Evolutionary conservation across 2,329 filamentous ascomycete species (phyloP).

Genomic region (Aspergillus caelatus): DNA sequence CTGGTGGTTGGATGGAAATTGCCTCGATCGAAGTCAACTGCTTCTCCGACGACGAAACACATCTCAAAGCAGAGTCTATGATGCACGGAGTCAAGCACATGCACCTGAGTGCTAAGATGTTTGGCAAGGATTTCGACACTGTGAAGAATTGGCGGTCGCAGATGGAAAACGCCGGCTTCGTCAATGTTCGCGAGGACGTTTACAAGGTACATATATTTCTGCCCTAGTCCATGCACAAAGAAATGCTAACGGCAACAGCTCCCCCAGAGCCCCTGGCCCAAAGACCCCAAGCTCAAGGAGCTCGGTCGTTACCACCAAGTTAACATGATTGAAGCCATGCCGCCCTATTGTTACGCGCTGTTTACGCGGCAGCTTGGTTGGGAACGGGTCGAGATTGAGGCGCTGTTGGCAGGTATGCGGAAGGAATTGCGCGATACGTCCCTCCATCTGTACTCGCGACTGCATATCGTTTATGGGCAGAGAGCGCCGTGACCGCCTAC

Average conservation of each 20-base stretch:
- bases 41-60: slow-evolving; percentile 62
- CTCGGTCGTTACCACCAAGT: slow-evolving; percentile 47
- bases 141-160: slow-evolving; percentile 42
- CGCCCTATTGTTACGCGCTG: slow-evolving; percentile 38
- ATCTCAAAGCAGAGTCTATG: slow-evolving; percentile 28
- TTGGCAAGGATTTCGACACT: slow-evolving; percentile 37
- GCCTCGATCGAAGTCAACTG: slow-evolving; percentile 87
- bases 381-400: slow-evolving; percentile 40
- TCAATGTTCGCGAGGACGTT: slow-evolving; percentile 53
- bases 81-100: slow-evolving; percentile 33
- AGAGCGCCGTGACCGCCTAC: slow-evolving; percentile 7
- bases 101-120: slow-evolving; percentile 30
- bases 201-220: slow-evolving; percentile 40
- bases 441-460: slow-evolving; percentile 41
- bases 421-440: slow-evolving; percentile 40
- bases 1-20: slow-evolving; percentile 34
- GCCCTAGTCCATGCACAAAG: too few species aligned
- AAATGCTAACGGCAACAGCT: slow-evolving; percentile 33
- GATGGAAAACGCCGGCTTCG: slow-evolving; percentile 57
- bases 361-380: slow-evolving; percentile 45
- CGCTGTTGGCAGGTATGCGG: slow-evolving; percentile 41
- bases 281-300: slow-evolving; percentile 55
- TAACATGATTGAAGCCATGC: slow-evolving; percentile 41
- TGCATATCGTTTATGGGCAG: slow-evolving; percentile 37
- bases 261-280: slow-evolving; percentile 57